A percentile compares a stretch with the other conserved stretches of the same genome.
These are phyloP conservation scores for Penicillium sp. DNA, from an alignment of 2,329 filamentous ascomycete genomes.

Conservation along the genomic window DNA sequence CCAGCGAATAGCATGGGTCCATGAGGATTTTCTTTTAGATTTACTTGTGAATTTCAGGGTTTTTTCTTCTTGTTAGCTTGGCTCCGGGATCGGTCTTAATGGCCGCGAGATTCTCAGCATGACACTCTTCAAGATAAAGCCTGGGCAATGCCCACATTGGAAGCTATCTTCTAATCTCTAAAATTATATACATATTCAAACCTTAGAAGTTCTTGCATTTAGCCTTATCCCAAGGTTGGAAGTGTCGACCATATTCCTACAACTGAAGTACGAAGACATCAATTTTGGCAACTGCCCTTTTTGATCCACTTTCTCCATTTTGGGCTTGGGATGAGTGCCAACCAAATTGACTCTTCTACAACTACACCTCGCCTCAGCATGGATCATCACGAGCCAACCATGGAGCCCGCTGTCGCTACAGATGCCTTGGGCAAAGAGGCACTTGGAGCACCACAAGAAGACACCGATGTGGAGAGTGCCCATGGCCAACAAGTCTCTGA, in stretches of 20 bases:
- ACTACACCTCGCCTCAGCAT: conserved; percentile 22
- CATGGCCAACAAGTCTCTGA: conserved; percentile 4
- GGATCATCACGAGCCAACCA: conserved; percentile 7
- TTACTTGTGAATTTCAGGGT: not conserved
- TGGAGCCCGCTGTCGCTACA: not conserved
- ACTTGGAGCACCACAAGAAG: not conserved
- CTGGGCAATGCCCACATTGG: not conserved
- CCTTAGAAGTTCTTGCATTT: not conserved
- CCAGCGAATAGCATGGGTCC: not conserved
- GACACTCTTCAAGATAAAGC: not conserved
- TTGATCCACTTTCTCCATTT: not conserved
- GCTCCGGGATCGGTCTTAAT: not conserved
- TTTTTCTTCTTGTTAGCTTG: not conserved
- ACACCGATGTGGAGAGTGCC: conserved; percentile 18
- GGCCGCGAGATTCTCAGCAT: not conserved
- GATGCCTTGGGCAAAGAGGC: conserved; percentile 5
- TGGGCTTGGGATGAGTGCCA: not conserved
- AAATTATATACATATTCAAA: not conserved
- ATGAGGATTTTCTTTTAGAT: not conserved
- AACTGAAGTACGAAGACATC: not conserved
- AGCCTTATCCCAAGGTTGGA: not conserved
- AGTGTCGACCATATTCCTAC: not conserved
- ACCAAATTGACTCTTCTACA: conserved; percentile 14
- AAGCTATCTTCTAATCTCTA: not conserved
- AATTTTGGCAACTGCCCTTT: not conserved